These are phyloP conservation scores for Gracilaria gracilis DNA, from an alignment of 23 red algal species.

Conservation along the genomic window DNA sequence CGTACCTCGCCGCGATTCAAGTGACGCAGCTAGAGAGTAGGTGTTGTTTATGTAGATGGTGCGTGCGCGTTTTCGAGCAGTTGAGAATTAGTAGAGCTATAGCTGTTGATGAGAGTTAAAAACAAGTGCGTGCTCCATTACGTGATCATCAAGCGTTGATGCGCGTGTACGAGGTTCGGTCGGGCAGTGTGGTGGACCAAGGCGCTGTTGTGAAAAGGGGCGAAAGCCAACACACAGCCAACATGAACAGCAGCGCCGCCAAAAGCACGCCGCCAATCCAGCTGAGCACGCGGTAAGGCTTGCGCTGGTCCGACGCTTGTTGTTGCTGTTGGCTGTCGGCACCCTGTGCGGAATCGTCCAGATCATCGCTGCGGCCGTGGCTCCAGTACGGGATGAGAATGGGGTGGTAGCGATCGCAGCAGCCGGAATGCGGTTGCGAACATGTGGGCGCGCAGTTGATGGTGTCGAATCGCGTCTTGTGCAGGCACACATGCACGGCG, in stretches of 20 bases:
- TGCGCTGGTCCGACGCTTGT: background rate
- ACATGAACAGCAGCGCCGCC: background rate
- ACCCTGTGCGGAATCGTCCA: background rate
- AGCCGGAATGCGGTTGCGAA: background rate
- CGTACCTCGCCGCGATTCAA: no score
- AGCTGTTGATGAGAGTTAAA: background rate
- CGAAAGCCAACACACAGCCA: background rate
- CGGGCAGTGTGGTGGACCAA: background rate
- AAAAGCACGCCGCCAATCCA: background rate
- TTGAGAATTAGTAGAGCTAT: background rate
- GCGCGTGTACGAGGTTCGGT: background rate
- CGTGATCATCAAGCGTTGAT: background rate
- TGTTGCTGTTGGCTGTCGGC: background rate
- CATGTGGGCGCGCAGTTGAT: slow-evolving; percentile 30
- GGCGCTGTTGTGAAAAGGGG: background rate
- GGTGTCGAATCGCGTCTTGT: slow-evolving; percentile 53
- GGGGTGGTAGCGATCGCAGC: slow-evolving; percentile 1
- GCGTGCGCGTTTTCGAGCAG: background rate
- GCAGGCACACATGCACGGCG: slow-evolving; percentile 50
- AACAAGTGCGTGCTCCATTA: background rate
- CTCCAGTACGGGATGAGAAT: slow-evolving; percentile 64
- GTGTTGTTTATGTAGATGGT: no score
- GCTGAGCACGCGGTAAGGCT: background rate
- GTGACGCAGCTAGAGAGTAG: no score
- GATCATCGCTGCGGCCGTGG: background rate